Percentiles rank a stretch among this genome's conserved stretches.
Conservation (phyloP, 768 basidiomycete species). For the Tulasnella sp. region DNA sequence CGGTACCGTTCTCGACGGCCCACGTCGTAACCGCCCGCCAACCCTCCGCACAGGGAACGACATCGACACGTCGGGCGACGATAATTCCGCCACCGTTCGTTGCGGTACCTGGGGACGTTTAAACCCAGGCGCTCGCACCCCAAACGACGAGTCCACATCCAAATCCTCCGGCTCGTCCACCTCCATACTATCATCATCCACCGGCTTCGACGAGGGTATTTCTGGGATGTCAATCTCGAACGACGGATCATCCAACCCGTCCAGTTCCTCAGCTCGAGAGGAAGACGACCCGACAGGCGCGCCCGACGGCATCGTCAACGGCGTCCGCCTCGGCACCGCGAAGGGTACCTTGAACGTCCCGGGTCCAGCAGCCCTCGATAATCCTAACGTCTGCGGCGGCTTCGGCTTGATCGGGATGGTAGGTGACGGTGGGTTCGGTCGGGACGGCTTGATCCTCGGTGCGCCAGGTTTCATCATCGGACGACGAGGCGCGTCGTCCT, state of each 20-base stretch:
- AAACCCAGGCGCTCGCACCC: slow-evolving; percentile 6
- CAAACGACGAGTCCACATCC: slow-evolving; percentile 25
- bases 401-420: neutral
- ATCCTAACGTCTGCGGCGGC: neutral
- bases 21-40: neutral
- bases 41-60: slow-evolving; percentile 29
- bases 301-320: neutral
- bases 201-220: neutral
- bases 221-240: neutral
- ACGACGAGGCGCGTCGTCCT: neutral
- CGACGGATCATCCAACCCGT: neutral
- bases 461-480: neutral
- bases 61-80: slow-evolving; percentile 12
- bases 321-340: neutral
- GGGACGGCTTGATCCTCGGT: neutral
- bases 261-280: neutral
- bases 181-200: neutral
- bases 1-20: neutral
- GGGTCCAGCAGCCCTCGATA: neutral
- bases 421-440: neutral
- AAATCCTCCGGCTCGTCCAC: slow-evolving; percentile 24
- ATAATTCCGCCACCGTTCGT: neutral
- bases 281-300: neutral
- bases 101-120: neutral
- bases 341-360: neutral